Percentiles rank a stretch among this genome's conserved stretches.
Conservation (phyloP, 2,329 filamentous ascomycete species). For the Colletotrichum incanum region DNA sequence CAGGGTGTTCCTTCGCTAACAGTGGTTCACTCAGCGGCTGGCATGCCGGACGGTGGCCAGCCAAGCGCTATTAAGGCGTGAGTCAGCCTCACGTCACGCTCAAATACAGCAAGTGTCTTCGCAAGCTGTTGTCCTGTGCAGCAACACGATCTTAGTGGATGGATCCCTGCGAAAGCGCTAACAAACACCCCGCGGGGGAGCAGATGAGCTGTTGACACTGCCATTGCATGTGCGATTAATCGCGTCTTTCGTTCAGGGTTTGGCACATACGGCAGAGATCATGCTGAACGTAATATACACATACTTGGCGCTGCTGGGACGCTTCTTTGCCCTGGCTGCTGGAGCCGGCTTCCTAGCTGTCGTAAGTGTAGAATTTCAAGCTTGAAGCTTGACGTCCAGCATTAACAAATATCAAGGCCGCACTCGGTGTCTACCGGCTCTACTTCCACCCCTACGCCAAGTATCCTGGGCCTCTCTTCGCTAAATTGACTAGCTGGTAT, state of each 20-base stretch:
- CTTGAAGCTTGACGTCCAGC: not conserved
- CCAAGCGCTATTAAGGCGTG: not conserved
- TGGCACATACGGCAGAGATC: not conserved
- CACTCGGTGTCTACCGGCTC: constrained; percentile 13
- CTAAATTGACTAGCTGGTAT: constrained; percentile 31
- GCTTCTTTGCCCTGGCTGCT: not conserved
- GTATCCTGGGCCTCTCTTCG: constrained; percentile 27
- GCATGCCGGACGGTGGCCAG: not conserved
- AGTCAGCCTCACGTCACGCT: constrained; percentile 33
- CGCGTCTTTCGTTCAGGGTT: not conserved
- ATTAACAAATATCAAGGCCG: constrained; percentile 9
- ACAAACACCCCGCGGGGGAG: not conserved
- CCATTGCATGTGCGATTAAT: not conserved
- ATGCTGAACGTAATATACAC: constrained; percentile 1
- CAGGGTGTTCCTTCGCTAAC: constrained; percentile 7
- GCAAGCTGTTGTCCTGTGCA: not conserved
- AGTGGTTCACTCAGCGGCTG: not conserved
- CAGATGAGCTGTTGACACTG: not conserved
- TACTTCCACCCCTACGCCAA: constrained; percentile 31
- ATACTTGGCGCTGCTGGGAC: constrained; percentile 16
- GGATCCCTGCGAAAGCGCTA: not conserved
- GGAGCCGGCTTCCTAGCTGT: not conserved
- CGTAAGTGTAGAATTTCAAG: constrained; percentile 5
- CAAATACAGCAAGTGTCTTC: not conserved
- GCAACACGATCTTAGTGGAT: not conserved